These are phyloP conservation scores for Cutaneotrichosporon dermatis DNA, from an alignment of 1,284 basidiomycete genomes.

Conservation along the genomic window DNA sequence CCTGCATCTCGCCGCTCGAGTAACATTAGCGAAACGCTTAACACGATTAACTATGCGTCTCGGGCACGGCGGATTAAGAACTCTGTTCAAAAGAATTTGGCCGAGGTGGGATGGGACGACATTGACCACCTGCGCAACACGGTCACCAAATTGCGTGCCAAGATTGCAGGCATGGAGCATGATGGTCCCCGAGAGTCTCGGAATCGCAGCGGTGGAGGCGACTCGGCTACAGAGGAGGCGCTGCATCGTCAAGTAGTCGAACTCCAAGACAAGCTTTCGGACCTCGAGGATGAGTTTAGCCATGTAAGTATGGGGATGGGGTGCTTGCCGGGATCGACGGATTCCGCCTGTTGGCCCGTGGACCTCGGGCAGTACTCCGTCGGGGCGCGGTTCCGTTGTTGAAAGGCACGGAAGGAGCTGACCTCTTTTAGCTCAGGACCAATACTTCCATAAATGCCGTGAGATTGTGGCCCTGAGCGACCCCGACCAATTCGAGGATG, in stretches of 20 bases:
- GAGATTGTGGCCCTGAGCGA: constrained; percentile 40
- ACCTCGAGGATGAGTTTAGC: constrained; percentile 45
- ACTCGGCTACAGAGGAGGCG: constrained; percentile 62
- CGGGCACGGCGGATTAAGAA: constrained; percentile 98
- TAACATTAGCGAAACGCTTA: constrained; percentile 93
- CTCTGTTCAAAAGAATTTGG: constrained; percentile 82
- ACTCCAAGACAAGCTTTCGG: constrained; percentile 20
- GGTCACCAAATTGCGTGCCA: constrained; percentile 65
- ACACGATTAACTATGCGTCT: constrained; percentile 97
- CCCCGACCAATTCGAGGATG: constrained; percentile 20
- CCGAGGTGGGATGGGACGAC: constrained; percentile 98
- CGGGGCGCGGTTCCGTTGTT: neutral
- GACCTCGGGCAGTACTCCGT: neutral
- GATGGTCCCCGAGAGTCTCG: constrained; percentile 2
- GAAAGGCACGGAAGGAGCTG: neutral
- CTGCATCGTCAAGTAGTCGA: constrained; percentile 52
- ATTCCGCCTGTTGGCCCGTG: neutral
- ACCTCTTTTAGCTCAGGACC: constrained; percentile 36
- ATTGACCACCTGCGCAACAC: constrained; percentile 90
- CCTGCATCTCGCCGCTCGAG: constrained; percentile 88
- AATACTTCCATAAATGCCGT: constrained; percentile 41
- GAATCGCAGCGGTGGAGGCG: constrained; percentile 51
- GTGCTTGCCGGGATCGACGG: neutral
- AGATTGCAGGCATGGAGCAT: constrained; percentile 44
- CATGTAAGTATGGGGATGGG: constrained; percentile 26